phyloP scores from a whole-genome alignment of 306 rosid genomes.

The Corylus heterophylla region DNA sequence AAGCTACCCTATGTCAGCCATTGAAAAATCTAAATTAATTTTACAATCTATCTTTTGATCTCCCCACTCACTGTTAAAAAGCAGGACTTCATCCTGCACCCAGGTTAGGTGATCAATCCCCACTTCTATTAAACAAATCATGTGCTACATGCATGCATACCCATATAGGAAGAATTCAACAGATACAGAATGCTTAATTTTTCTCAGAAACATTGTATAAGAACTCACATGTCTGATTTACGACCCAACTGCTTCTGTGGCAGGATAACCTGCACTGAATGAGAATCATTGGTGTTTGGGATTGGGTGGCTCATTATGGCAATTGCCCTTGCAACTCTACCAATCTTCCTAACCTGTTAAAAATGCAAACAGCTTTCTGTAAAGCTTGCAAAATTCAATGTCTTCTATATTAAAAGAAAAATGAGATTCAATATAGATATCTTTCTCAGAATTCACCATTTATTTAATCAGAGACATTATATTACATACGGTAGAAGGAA shows the following conservation, averaged over 20 bases:
- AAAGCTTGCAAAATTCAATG: constrained; percentile 11
- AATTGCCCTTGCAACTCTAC: constrained; percentile 96
- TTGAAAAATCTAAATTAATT: background rate
- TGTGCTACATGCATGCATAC: background rate
- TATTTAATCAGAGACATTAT: background rate
- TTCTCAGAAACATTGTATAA: background rate
- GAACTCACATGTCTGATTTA: constrained; percentile 95
- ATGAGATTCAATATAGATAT: background rate
- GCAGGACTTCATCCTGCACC: background rate
- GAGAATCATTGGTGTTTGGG: constrained; percentile 83
- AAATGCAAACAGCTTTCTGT: constrained; percentile 27
- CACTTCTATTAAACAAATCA: background rate
- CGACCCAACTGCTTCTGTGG: constrained; percentile 99
- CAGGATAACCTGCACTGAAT: constrained; percentile 87
- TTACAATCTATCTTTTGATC: background rate
- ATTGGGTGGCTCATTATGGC: constrained; percentile 97
- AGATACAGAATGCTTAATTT: background rate
- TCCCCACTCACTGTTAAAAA: background rate
- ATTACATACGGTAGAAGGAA: background rate
- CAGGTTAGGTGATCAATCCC: background rate
- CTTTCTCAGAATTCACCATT: constrained; percentile 12
- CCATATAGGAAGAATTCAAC: background rate
- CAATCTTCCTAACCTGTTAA: constrained; percentile 90
- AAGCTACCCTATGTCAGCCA: background rate
- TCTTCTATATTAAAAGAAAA: background rate